These are phyloP conservation scores for Volvariella volvacea DNA, from an alignment of 1,284 basidiomycete species.

Conservation along the genomic window DNA sequence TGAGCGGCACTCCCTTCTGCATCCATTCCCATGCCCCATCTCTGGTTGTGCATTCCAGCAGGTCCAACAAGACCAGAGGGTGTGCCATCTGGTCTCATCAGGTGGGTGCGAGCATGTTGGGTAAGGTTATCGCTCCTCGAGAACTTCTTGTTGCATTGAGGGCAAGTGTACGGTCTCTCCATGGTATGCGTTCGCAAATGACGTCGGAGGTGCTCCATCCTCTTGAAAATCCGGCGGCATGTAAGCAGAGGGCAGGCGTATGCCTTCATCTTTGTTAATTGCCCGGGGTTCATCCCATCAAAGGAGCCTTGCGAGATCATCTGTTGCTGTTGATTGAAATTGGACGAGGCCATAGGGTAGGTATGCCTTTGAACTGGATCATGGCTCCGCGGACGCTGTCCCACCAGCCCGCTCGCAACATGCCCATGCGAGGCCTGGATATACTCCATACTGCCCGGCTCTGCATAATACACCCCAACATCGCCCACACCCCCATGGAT, in stretches of 20 bases:
- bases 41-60: conserved; percentile 16
- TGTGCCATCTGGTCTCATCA: conserved; percentile 14
- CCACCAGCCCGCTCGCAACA: conserved; percentile 6
- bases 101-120: conserved; percentile 78
- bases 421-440: conserved; percentile 2
- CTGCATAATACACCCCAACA: conserved; percentile 5
- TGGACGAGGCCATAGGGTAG: conserved; percentile 10
- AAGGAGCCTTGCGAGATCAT: conserved; percentile 4
- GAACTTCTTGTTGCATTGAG: conserved; percentile 71
- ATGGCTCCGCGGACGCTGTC: conserved; percentile 14
- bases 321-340: conserved; percentile 6
- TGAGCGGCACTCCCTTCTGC: conserved; percentile 1
- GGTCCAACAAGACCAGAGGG: conserved; percentile 16
- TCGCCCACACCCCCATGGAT: conserved; percentile 6
- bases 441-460: conserved; percentile 7
- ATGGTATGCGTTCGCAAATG: conserved; percentile 88
- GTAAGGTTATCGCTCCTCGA: conserved; percentile 81
- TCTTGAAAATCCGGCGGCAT: conserved; percentile 81
- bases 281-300: conserved; percentile 10
- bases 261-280: conserved; percentile 44
- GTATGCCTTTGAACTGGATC: conserved; percentile 17
- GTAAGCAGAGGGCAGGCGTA: conserved; percentile 77
- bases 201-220: conserved; percentile 82
- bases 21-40: not conserved
- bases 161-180: conserved; percentile 77